Evolutionary conservation across 2,329 filamentous ascomycete genomes (phyloP).

Genomic region (Colletotrichum tabaci): DNA sequence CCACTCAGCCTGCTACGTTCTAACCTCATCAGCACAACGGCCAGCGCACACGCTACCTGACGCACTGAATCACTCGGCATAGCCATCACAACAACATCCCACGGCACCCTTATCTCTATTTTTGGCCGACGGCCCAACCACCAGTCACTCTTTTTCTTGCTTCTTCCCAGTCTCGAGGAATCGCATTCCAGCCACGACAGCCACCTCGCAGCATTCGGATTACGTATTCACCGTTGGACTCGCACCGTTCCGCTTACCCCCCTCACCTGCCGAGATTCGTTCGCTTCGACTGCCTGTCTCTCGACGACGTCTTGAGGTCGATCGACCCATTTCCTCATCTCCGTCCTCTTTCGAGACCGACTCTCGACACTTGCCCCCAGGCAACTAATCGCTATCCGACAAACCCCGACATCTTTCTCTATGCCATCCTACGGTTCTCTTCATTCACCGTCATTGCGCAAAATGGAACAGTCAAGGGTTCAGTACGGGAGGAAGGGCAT

Average conservation of each 20-base stretch:
- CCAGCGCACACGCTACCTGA: slow-evolving; percentile 23
- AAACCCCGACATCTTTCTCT: slow-evolving; percentile 55
- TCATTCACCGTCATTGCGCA: slow-evolving; percentile 80
- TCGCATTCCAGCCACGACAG: slow-evolving; percentile 40
- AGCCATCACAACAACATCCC: slow-evolving; percentile 23
- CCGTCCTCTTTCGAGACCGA: slow-evolving; percentile 7
- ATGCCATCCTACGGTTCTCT: slow-evolving; percentile 84
- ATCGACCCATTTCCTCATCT: slow-evolving; percentile 7
- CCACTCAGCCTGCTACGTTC: neutral
- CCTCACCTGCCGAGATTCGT: neutral
- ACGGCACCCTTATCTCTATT: slow-evolving; percentile 14
- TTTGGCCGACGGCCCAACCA: slow-evolving; percentile 34
- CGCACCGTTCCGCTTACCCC: slow-evolving; percentile 8
- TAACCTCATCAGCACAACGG: slow-evolving; percentile 1
- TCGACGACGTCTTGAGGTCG: slow-evolving; percentile 3
- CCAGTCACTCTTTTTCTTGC: slow-evolving; percentile 42
- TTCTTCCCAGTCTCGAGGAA: slow-evolving; percentile 27
- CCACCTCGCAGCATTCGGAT: slow-evolving; percentile 37
- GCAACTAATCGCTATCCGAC: slow-evolving; percentile 22
- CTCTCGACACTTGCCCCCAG: slow-evolving; percentile 26
- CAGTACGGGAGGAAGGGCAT: slow-evolving; percentile 73
- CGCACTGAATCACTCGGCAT: slow-evolving; percentile 17
- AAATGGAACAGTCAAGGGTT: slow-evolving; percentile 81
- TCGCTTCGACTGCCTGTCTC: neutral
- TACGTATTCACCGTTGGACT: slow-evolving; percentile 25